A percentile compares a stretch with the other conserved stretches of the same genome.
Evolutionary conservation across 1,284 basidiomycete species (phyloP).

Genomic region (Schizophyllum amplum): DNA sequence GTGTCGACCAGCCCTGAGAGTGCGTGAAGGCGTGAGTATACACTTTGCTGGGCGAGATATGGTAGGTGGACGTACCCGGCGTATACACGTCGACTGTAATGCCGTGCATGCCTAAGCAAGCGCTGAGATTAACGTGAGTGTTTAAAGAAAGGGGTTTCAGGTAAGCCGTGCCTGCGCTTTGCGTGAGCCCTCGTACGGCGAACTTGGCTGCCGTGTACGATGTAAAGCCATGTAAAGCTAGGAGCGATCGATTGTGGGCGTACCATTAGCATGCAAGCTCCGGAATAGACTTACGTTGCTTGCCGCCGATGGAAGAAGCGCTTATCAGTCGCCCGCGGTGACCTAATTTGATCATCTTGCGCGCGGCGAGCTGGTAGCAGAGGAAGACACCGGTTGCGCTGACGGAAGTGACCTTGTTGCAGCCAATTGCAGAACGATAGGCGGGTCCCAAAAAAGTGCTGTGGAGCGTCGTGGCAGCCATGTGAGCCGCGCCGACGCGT

Average conservation of each 20-base stretch:
- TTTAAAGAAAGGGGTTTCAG: not conserved
- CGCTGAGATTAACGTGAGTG: conserved; percentile 17
- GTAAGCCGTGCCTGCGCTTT: conserved; percentile 22
- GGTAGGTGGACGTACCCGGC: conserved; percentile 16
- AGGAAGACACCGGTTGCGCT: conserved; percentile 15
- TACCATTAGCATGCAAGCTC: not conserved
- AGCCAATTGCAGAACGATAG: not conserved
- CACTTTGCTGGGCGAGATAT: too few species aligned
- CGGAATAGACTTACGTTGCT: conserved; percentile 2
- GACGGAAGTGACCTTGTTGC: conserved; percentile 10
- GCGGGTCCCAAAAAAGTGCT: not conserved
- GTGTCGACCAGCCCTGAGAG: not conserved
- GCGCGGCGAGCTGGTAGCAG: conserved; percentile 15
- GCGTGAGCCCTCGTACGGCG: conserved; percentile 24
- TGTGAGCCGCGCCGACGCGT: too few species aligned
- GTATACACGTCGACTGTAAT: conserved; percentile 34
- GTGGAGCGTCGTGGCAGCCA: not conserved
- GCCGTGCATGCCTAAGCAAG: conserved; percentile 23
- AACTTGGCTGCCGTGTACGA: conserved; percentile 26
- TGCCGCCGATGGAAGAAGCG: conserved; percentile 10
- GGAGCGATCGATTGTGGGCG: not conserved
- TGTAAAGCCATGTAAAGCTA: conserved; percentile 8
- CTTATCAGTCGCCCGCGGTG: conserved; percentile 15
- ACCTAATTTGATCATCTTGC: conserved; percentile 17
- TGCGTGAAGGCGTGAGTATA: too few species aligned